Base-by-base conservation (phyloP, 140 eudicot genomes). In the Oenanthe javanica region DNA sequence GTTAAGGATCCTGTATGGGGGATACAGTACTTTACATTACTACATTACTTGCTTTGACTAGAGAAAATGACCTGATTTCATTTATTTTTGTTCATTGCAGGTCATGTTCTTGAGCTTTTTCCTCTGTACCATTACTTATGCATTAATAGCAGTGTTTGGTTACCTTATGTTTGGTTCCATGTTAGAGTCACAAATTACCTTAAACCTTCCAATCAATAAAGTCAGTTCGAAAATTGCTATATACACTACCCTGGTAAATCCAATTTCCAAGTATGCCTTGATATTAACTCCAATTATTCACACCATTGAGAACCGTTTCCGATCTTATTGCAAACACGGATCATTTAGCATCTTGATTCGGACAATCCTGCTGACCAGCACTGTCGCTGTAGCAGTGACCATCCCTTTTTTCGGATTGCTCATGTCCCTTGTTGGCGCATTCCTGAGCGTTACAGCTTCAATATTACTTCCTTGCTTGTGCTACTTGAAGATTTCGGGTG, bases 231-330 rank as follows among this genome's bases (percentile, higher is more conserved):
- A n/a, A n/a, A n/a, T n/a, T n/a, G n/a, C n/a, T n/a, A n/a, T n/a
- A n/a, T n/a, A n/a, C n/a, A n/a, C n/a, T n/a, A n/a, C n/a, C n/a
- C n/a, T n/a, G n/a, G n/a, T n/a, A n/a, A n/a, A 90, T 47, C 98
- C 96, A 0, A 84, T 93, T 71, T 87, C 98, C 27, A 93, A 91
- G 79, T 93, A 89, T 57, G 98, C 98, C 10, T 79, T 93, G 77
- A 89, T 91, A 93, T 76, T 93, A 81, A 87, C 91, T 78, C 96
- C 98, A 55, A 84, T 84, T 11, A 89, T 87, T 36, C 82, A 74
- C 50, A 81, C 92, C 5, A 64, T 87, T 15, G 97, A 93, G 72
- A 82, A 80, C 16, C 83, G 88, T 77, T 79, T 91, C 55, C 86
- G 79, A n/a, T 81, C 89, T 51, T 61, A 76, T 14, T 49, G 72